Base-by-base conservation (phyloP, 768 basidiomycete genomes). In the Boletus bicolor region DNA sequence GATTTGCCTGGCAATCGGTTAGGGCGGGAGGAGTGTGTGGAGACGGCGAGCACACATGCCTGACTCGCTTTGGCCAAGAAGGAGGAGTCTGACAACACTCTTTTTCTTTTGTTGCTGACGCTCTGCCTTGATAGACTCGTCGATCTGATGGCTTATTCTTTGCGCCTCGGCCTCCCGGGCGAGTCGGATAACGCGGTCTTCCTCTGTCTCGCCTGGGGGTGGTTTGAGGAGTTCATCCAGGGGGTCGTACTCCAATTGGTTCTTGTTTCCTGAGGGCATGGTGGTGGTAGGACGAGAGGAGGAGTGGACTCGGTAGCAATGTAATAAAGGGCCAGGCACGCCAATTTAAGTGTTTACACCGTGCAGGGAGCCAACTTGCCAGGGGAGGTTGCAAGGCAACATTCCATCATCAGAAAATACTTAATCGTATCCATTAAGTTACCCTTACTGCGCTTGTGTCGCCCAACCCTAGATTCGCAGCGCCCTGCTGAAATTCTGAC, bases 61-160 rank as follows among this genome's bases (percentile, higher is more conserved):
- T 44, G 85, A 88, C 75, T 92, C 89, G 76, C 85, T 88, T 73
- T 91, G 90, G 5, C 90, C 90, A 1, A 92, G 81, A 21, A 92
- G 76, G 44, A 92, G 74, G 14, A 92, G 77, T 55, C 86, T 76
- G 53, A 92, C 89, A 54, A 88, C 78, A 45, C 80, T 80, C 67
- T 79, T 84, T 77, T 87, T 90, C 61, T 61, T 67, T 56, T 73
- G 72, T 2, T 82, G 79, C 62, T 82, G 84, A 35, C 79, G 78
- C 67, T 87, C 84, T 6, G 78, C 77, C 65, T 81, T 84, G 75
- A 93, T 83, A 47, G 76, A 75, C 54, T 88, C 86, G 75, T 91
- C 89, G 72, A 91, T 91, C 52, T 79, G 84, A 50, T 73, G 78
- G 68, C 84, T 87, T 54, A 89, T 75, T 60, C 81, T 75, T 61